Percentiles rank a stretch among this genome's conserved stretches.
Conservation (phyloP, 805 yeast genomes). For the Metschnikowia peoriensis region DNA sequence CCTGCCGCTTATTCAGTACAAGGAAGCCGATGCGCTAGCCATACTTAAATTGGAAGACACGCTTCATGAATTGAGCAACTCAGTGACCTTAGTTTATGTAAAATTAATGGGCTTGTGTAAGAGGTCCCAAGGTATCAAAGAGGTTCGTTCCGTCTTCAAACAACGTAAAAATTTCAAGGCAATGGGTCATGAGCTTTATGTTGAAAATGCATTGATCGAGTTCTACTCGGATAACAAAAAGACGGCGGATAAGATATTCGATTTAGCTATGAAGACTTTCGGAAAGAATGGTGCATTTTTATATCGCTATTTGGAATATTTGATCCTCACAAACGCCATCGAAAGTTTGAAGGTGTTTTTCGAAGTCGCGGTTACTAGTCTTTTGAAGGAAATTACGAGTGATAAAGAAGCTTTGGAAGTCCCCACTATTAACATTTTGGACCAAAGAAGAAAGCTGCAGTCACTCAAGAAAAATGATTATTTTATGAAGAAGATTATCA, state of each 20-base stretch:
- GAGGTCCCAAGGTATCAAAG: slow-evolving; percentile 63
- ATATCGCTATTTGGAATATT: slow-evolving; percentile 66
- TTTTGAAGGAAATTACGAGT: slow-evolving; percentile 36
- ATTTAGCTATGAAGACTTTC: slow-evolving; percentile 65
- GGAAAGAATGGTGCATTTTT: slow-evolving; percentile 60
- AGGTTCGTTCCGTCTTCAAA: slow-evolving; percentile 70
- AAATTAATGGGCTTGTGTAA: slow-evolving; percentile 70
- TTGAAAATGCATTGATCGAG: slow-evolving; percentile 82
- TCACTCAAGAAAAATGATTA: slow-evolving; percentile 24
- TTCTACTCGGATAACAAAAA: slow-evolving; percentile 62
- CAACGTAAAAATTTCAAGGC: slow-evolving; percentile 55
- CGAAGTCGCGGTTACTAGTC: slow-evolving; percentile 67
- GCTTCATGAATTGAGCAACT: slow-evolving; percentile 25
- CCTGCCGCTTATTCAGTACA: slow-evolving; percentile 13
- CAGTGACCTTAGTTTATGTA: slow-evolving; percentile 65
- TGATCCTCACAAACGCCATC: slow-evolving; percentile 65
- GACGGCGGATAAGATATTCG: slow-evolving; percentile 74
- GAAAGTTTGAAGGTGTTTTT: slow-evolving; percentile 77
- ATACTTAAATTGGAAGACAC: slow-evolving; percentile 22
- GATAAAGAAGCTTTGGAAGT: slow-evolving; percentile 18
- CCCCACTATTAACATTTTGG: slow-evolving; percentile 16
- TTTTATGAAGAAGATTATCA: slow-evolving; percentile 31
- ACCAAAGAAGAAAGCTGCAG: slow-evolving; percentile 13
- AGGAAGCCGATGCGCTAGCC: slow-evolving; percentile 22
- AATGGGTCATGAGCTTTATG: slow-evolving; percentile 72